Base-by-base conservation (phyloP, 345 rosid species). In the Erucastrum elatum region DNA sequence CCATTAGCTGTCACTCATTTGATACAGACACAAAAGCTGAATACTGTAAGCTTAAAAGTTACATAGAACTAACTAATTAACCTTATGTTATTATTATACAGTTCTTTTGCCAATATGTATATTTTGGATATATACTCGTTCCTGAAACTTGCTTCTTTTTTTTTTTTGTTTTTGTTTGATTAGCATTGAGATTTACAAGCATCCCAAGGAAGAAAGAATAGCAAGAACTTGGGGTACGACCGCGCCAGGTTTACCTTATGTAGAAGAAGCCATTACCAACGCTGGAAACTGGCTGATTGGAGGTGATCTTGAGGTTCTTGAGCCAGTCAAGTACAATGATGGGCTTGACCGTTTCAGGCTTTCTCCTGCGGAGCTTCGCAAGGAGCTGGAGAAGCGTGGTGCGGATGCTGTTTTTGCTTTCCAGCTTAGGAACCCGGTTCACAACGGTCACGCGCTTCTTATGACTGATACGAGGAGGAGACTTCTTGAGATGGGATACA, bases 371-470 rank as follows among this genome's bases (percentile, higher is more conserved):
- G 84, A 90, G 74, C 92, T 95, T 51, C 91, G 96, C 3, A 76
- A 87, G 69, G 97, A 95, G 87, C 83, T 95, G 16, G 84, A 86
- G 9, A 90, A 75, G 86, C 92, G 99, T 77, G 86, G 89, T 21
- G 98, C 99, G 0, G 99, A 95, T 85, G 99, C 99, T 26, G 96
- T 95, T 13, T 95, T 95, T 84, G 99, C 99, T 75, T 95, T 95
- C 85, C 99, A 95, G 90, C 90, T 95, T 17, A 90, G 99, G 81
- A 95, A 95, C 79, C 99, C 99, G 13, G 99, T 95, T 16, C 99
- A 95, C 74, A 95, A 95, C 76, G 99, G 99, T 49, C 99, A 95
- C 65, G 99, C 99, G 56, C 83, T 95, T 33, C 85, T 95, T 74
- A 95, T 95, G 99, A 93, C 93, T 46, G 98, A 95, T 83, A 95